These are phyloP conservation scores for Zanthoxylum bungeanum DNA, from an alignment of 345 rosid genomes.

Conservation along the genomic window DNA sequence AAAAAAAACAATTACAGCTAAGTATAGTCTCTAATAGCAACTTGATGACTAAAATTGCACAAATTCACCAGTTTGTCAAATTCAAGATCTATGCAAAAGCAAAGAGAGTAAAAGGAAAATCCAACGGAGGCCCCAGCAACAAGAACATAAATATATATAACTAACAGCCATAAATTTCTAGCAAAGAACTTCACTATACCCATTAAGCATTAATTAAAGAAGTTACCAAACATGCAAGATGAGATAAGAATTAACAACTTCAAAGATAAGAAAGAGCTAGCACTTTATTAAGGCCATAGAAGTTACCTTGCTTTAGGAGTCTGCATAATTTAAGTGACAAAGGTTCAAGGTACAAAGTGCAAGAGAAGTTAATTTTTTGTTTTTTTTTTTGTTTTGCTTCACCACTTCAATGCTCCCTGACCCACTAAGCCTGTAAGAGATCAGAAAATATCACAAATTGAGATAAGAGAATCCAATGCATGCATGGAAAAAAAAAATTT, in stretches of 20 bases:
- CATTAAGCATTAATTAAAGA: constrained; percentile 14
- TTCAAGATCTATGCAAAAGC: neutral
- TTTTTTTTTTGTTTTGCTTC: too few relatives aligned
- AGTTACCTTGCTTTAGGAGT: constrained; percentile 81
- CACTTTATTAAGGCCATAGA: constrained; percentile 25
- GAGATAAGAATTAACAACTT: constrained; percentile 12
- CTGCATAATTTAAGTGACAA: constrained; percentile 64
- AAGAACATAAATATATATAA: neutral
- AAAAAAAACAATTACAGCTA: too few relatives aligned
- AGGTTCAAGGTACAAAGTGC: constrained; percentile 23
- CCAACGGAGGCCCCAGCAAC: neutral
- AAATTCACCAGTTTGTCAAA: neutral
- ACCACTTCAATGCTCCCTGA: constrained; percentile 53
- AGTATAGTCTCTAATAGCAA: constrained; percentile 5
- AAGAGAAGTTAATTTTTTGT: constrained; percentile 23
- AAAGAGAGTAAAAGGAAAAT: neutral
- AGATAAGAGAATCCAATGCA: constrained; percentile 42
- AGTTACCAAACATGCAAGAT: constrained; percentile 13
- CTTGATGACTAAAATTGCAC: constrained; percentile 5
- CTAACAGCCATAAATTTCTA: constrained; percentile 13
- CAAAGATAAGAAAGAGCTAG: constrained; percentile 15
- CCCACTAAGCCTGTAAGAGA: constrained; percentile 49
- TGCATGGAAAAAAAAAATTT: constrained; percentile 25
- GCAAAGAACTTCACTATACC: constrained; percentile 11
- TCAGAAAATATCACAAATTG: constrained; percentile 26